phyloP scores from a whole-genome alignment of 257 asterid species.

The Solanum neorickii region DNA sequence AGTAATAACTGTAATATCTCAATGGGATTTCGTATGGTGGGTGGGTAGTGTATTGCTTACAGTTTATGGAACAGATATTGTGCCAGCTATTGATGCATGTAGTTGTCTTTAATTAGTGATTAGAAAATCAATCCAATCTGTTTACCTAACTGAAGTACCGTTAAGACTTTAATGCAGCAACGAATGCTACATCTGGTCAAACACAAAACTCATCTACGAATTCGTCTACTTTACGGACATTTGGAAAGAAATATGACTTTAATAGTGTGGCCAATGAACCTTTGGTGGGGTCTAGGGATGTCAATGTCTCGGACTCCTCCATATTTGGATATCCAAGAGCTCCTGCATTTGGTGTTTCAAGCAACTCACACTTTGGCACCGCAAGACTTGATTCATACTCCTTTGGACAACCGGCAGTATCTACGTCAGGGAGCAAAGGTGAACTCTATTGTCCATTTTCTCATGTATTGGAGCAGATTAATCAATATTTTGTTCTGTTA shows the following conservation, averaged over 20 bases:
- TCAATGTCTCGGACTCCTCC: not conserved
- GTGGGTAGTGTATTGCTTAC: not conserved
- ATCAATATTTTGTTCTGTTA: not conserved
- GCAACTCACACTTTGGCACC: not conserved
- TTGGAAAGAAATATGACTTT: not conserved
- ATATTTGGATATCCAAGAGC: not conserved
- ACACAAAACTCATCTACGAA: not conserved
- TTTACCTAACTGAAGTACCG: not conserved
- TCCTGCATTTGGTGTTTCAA: not conserved
- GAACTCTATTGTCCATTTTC: not conserved
- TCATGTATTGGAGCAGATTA: not conserved
- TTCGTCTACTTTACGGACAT: not conserved
- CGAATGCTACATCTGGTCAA: not conserved
- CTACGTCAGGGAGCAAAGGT: not conserved
- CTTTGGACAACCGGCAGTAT: not conserved
- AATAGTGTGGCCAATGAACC: not conserved
- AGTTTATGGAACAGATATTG: not conserved
- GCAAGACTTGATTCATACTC: not conserved
- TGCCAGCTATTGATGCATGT: not conserved
- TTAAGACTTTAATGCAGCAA: not conserved
- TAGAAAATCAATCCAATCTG: not conserved
- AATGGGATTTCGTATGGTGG: not conserved
- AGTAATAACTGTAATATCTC: not conserved
- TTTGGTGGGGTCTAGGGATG: not conserved
- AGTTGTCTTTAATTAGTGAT: not conserved